phyloP scores from a whole-genome alignment of 495 filamentous ascomycete species.

The Bacidia gigantensis region DNA sequence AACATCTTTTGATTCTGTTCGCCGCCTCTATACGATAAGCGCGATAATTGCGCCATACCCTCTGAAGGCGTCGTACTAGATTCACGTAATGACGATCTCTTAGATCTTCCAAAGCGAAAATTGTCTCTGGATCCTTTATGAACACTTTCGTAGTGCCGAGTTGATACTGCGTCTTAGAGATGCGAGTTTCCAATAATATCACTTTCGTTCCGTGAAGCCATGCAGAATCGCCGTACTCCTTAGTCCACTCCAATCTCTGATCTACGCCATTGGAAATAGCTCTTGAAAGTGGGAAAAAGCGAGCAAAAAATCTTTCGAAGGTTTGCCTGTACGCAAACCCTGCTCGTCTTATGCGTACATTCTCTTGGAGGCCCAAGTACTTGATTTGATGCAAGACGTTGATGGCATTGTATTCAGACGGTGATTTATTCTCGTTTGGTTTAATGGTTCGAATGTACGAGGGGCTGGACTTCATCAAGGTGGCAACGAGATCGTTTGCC shows the following conservation, averaged over 20 bases:
- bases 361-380: slow-evolving; percentile 96
- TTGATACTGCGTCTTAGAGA: slow-evolving; percentile 90
- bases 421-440: slow-evolving; percentile 96
- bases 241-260: slow-evolving; percentile 47
- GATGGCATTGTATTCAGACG: slow-evolving; percentile 73
- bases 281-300: slow-evolving; percentile 90
- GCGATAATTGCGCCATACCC: slow-evolving; percentile 92
- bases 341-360: slow-evolving; percentile 91
- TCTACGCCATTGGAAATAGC: not conserved
- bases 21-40: slow-evolving; percentile 86
- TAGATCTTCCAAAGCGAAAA: slow-evolving; percentile 97
- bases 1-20: slow-evolving; percentile 85
- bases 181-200: slow-evolving; percentile 90
- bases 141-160: slow-evolving; percentile 96
- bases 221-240: slow-evolving; percentile 92
- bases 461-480: slow-evolving; percentile 91
- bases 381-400: slow-evolving; percentile 99
- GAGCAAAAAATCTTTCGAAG: slow-evolving; percentile 96
- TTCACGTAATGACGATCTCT: slow-evolving; percentile 97
- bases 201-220: slow-evolving; percentile 79
- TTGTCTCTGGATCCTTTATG: slow-evolving; percentile 94
- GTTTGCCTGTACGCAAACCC: slow-evolving; percentile 97
- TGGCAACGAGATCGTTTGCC: slow-evolving; percentile 88
- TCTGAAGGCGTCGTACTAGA: slow-evolving; percentile 95
- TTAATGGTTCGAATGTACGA: slow-evolving; percentile 99